These are phyloP conservation scores for Brettanomyces bruxellensis DNA, from an alignment of 805 yeast genomes.

Conservation along the genomic window DNA sequence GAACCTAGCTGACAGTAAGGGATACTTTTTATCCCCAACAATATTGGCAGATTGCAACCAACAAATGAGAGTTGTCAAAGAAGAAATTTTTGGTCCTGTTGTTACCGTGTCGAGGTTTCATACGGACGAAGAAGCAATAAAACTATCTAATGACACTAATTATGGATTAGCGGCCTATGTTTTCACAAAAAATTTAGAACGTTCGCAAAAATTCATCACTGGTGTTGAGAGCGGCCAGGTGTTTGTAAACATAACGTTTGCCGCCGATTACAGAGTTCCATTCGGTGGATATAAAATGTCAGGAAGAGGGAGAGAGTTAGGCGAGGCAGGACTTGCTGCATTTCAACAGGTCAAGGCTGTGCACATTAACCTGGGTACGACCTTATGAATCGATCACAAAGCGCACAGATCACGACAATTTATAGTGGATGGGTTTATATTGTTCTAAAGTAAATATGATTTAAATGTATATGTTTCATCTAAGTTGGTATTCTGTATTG, in stretches of 20 bases:
- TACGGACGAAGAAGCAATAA: constrained; percentile 73
- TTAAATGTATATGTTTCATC: not conserved
- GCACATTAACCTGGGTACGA: constrained; percentile 34
- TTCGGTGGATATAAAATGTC: constrained; percentile 90
- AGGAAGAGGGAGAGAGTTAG: constrained; percentile 92
- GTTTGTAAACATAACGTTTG: constrained; percentile 88
- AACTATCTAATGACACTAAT: constrained; percentile 66
- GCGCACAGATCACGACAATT: too few species aligned
- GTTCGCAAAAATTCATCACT: constrained; percentile 67
- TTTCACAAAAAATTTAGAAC: constrained; percentile 67
- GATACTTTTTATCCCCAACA: constrained; percentile 66
- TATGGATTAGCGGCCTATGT: constrained; percentile 92
- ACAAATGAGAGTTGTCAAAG: constrained; percentile 60
- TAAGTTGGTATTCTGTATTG: too few species aligned
- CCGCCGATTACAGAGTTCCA: constrained; percentile 80
- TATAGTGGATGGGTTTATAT: too few species aligned
- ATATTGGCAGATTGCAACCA: constrained; percentile 63
- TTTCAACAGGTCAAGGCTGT: constrained; percentile 86
- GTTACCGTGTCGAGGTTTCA: constrained; percentile 75
- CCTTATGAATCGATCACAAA: constrained; percentile 8
- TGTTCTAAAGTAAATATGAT: not conserved
- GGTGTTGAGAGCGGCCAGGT: constrained; percentile 80
- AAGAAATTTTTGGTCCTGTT: constrained; percentile 89
- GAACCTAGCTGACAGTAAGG: constrained; percentile 35
- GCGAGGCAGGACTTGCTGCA: constrained; percentile 75